phyloP scores from a whole-genome alignment of 257 asterid species.

The Jaltomata sinuosa region DNA sequence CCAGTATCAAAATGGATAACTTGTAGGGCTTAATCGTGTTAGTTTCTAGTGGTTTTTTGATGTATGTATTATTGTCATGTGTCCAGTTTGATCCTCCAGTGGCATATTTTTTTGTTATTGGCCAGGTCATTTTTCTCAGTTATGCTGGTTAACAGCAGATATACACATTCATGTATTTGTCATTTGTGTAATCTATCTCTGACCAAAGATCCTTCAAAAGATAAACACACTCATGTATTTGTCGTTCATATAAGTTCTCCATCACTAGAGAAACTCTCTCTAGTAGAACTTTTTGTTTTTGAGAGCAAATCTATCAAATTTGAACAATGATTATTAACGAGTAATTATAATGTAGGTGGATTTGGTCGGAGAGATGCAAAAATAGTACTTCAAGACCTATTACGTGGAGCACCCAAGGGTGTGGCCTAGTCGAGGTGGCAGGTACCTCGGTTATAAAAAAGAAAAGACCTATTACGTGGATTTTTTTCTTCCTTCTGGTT shows the following conservation, averaged over 20 bases:
- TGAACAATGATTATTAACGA: not conserved
- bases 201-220: not conserved
- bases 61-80: not conserved
- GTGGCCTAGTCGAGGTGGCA: too few relatives aligned
- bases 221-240: not conserved
- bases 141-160: not conserved
- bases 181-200: not conserved
- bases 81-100: not conserved
- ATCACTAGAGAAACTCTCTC: too few relatives aligned
- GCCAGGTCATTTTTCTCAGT: not conserved
- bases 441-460: too few relatives aligned
- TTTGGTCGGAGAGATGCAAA: too few relatives aligned
- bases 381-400: not conserved
- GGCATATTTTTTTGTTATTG: not conserved
- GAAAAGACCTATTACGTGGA: too few relatives aligned
- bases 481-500: too few relatives aligned
- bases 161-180: not conserved
- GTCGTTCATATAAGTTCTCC: too few relatives aligned
- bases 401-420: too few relatives aligned
- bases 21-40: not conserved
- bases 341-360: not conserved
- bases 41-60: not conserved
- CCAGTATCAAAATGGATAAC: not conserved
- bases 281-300: not conserved
- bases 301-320: not conserved